Evolutionary conservation across 345 rosid genomes (phyloP).

Genomic region (Hibiscus syriacus): DNA sequence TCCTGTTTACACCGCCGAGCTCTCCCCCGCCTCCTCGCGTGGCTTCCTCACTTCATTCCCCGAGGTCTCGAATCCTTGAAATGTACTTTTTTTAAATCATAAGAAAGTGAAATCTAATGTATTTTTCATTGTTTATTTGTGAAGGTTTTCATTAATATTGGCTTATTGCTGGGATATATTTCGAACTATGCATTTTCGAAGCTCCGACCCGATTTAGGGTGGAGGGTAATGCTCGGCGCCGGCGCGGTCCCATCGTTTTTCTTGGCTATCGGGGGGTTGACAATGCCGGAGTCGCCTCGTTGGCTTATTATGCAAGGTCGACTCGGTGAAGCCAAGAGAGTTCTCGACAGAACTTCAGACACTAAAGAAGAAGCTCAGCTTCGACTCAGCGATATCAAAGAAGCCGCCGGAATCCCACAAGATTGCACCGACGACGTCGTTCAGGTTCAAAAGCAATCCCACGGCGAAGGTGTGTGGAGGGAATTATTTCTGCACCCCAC

Average conservation of each 20-base stretch:
- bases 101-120: too few species aligned
- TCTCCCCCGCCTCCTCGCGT: slow-evolving; percentile 19
- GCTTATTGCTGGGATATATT: slow-evolving; percentile 67
- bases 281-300: slow-evolving; percentile 94
- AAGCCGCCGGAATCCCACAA: slow-evolving; percentile 64
- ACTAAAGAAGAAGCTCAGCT: slow-evolving; percentile 44
- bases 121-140: too few species aligned
- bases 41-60: slow-evolving; percentile 42
- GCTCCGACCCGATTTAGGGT: slow-evolving; percentile 40
- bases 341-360: slow-evolving; percentile 68
- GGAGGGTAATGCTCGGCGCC: slow-evolving; percentile 86
- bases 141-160: slow-evolving; percentile 43
- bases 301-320: slow-evolving; percentile 94
- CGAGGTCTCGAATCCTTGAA: too few species aligned
- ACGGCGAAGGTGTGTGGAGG: slow-evolving; percentile 65
- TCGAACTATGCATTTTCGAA: slow-evolving; percentile 71
- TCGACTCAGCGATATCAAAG: slow-evolving; percentile 67
- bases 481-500: slow-evolving; percentile 61
- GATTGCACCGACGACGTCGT: slow-evolving; percentile 68
- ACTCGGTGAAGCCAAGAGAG: slow-evolving; percentile 66
- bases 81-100: too few species aligned
- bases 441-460: slow-evolving; percentile 24
- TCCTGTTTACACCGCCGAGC: background rate
- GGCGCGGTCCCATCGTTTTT: slow-evolving; percentile 64
- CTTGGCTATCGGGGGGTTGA: slow-evolving; percentile 44